Conservation (phyloP, 2,329 filamentous ascomycete genomes). For the Coniella lustricola region DNA sequence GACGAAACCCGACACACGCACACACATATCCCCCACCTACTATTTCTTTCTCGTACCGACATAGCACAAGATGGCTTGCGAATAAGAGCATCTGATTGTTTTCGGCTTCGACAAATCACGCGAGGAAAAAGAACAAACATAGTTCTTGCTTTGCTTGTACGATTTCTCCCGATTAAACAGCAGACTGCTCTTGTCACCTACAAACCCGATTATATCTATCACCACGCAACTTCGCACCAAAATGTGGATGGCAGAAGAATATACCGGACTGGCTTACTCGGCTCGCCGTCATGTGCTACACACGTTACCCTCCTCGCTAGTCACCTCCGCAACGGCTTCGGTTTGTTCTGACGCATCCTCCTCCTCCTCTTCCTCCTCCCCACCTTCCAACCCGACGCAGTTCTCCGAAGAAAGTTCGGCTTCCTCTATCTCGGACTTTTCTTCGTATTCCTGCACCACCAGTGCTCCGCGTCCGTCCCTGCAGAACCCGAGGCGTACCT, state of each 20-base stretch:
- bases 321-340: slow-evolving; percentile 70
- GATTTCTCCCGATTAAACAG: no score
- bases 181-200: no score
- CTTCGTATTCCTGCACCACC: slow-evolving; percentile 27
- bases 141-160: no score
- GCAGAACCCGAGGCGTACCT: slow-evolving; percentile 55
- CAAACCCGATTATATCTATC: slow-evolving; percentile 3
- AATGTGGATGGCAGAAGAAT: slow-evolving; percentile 50
- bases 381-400: no score
- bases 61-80: slow-evolving; percentile 12
- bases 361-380: slow-evolving; percentile 59
- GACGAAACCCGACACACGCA: no score
- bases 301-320: slow-evolving; percentile 61
- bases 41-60: slow-evolving; percentile 10
- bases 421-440: slow-evolving; percentile 50
- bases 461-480: slow-evolving; percentile 39
- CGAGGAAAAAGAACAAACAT: background rate
- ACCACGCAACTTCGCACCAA: slow-evolving; percentile 31
- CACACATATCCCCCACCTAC: slow-evolving; percentile 6
- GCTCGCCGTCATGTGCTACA: slow-evolving; percentile 52
- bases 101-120: slow-evolving; percentile 8
- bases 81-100: slow-evolving; percentile 6
- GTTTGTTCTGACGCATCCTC: slow-evolving; percentile 69
- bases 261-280: slow-evolving; percentile 44
- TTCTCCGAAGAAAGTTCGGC: slow-evolving; percentile 61